Percentiles rank a stretch among this genome's conserved stretches.
These are phyloP conservation scores for Metroxylon sagu DNA, from an alignment of 176 grass and related monocot genomes.

Conservation along the genomic window DNA sequence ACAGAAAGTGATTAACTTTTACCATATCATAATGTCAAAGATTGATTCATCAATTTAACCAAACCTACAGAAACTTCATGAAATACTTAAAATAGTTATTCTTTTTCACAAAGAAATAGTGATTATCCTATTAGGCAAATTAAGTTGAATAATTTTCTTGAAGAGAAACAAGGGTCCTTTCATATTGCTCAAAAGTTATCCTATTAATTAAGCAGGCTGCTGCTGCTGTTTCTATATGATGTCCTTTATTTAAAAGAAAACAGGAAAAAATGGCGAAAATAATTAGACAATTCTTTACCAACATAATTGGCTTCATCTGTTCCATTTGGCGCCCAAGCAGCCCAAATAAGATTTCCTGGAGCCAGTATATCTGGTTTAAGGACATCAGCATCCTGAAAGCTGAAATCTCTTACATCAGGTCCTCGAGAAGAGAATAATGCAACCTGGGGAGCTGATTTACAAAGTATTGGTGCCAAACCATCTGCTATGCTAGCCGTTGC, in stretches of 20 bases:
- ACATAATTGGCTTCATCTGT: slow-evolving; percentile 83
- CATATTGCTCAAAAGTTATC: too few species aligned
- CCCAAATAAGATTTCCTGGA: slow-evolving; percentile 93
- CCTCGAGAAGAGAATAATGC: slow-evolving; percentile 92
- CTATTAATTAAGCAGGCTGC: too few species aligned
- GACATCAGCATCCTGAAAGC: slow-evolving; percentile 95
- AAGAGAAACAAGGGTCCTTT: too few species aligned
- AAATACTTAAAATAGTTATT: too few species aligned
- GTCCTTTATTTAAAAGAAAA: not conserved
- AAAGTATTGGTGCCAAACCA: slow-evolving; percentile 77
- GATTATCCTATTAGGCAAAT: too few species aligned
- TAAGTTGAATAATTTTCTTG: too few species aligned
- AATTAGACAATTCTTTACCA: slow-evolving; percentile 31
- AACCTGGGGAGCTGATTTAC: slow-evolving; percentile 94
- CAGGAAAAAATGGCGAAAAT: not conserved
- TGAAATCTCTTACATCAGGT: slow-evolving; percentile 98
- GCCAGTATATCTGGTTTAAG: slow-evolving; percentile 93
- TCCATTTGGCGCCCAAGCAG: slow-evolving; percentile 92
- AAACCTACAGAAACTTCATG: too few species aligned
- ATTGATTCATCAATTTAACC: too few species aligned
- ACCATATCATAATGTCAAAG: too few species aligned
- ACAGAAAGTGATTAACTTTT: too few species aligned
- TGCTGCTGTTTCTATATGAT: not conserved
- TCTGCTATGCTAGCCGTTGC: slow-evolving; percentile 78
- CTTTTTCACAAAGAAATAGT: too few species aligned